Evolutionary conservation across 768 basidiomycete species (phyloP).

Genomic region (Cubamyces lactineus): DNA sequence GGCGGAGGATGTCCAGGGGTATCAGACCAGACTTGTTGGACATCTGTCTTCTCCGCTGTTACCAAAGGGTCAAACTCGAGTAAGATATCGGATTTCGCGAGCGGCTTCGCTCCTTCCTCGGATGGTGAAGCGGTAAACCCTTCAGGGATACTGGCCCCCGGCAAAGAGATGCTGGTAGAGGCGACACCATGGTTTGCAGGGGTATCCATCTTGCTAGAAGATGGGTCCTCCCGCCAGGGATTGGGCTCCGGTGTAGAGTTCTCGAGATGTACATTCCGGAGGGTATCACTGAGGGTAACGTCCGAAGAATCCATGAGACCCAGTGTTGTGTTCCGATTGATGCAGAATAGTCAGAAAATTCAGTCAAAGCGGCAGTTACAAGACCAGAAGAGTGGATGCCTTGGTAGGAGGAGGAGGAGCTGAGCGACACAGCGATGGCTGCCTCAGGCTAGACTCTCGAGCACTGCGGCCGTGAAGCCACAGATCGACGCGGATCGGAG

Average conservation of each 20-base stretch:
- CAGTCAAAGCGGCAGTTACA: no score
- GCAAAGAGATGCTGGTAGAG: constrained; percentile 39
- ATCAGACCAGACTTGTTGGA: constrained; percentile 65
- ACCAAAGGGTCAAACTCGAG: constrained; percentile 72
- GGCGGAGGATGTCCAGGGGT: constrained; percentile 66
- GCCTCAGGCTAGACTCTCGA: not conserved
- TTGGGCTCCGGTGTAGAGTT: constrained; percentile 13
- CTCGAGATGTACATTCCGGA: constrained; percentile 20
- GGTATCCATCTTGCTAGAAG: not conserved
- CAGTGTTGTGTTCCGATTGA: not conserved
- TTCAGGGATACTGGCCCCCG: constrained; percentile 45
- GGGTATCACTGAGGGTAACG: constrained; percentile 25
- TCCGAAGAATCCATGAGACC: constrained; percentile 25
- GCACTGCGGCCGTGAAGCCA: no score
- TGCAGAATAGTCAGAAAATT: no score
- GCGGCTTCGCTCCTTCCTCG: constrained; percentile 13
- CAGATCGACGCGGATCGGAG: no score
- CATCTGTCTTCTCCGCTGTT: constrained; percentile 57
- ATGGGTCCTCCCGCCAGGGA: constrained; percentile 24
- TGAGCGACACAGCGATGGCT: not conserved
- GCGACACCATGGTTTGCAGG: not conserved
- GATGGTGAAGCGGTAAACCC: constrained; percentile 38
- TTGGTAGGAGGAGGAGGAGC: not conserved
- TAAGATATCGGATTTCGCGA: constrained; percentile 43
- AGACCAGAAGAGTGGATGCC: not conserved